Percentiles rank a stretch among this genome's conserved stretches.
Conservation (phyloP, 176 grass and related monocot species). For the Chloris gayana region DNA sequence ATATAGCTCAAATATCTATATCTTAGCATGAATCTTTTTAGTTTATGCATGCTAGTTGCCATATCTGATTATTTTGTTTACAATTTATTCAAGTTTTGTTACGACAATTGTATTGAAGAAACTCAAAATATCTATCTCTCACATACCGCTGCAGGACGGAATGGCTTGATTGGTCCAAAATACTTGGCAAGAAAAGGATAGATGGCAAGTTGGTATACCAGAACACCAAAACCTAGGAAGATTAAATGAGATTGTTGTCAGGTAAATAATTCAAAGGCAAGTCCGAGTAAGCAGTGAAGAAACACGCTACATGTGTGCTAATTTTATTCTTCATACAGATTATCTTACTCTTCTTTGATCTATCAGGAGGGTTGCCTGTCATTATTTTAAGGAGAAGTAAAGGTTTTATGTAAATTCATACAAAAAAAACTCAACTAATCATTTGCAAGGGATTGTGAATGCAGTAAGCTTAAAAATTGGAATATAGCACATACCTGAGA, state of each 20-base stretch:
- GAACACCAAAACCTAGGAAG: slow-evolving; percentile 58
- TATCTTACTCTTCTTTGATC: not conserved
- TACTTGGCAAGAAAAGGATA: slow-evolving; percentile 55
- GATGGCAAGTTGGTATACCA: slow-evolving; percentile 57
- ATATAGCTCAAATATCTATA: slow-evolving; percentile 2
- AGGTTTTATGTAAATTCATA: too few species aligned
- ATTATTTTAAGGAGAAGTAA: too few species aligned
- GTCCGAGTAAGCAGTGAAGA: not conserved
- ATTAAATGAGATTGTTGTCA: slow-evolving; percentile 5
- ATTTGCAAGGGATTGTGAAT: too few species aligned
- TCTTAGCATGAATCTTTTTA: not conserved
- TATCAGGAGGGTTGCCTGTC: too few species aligned
- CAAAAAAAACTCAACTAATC: too few species aligned
- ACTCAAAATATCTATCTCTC: slow-evolving; percentile 2
- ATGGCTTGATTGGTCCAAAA: slow-evolving; percentile 53
- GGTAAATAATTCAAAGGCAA: not conserved
- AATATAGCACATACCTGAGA: slow-evolving; percentile 51
- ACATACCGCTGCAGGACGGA: slow-evolving; percentile 55
- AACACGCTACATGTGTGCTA: not conserved
- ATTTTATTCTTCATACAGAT: slow-evolving; percentile 7
- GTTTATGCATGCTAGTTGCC: not conserved
- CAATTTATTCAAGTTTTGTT: not conserved
- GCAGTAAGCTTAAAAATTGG: not conserved
- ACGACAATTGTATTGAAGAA: not conserved
- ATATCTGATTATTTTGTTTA: not conserved